These are phyloP conservation scores for Trametes punicea DNA, from an alignment of 768 basidiomycete genomes.

Conservation along the genomic window DNA sequence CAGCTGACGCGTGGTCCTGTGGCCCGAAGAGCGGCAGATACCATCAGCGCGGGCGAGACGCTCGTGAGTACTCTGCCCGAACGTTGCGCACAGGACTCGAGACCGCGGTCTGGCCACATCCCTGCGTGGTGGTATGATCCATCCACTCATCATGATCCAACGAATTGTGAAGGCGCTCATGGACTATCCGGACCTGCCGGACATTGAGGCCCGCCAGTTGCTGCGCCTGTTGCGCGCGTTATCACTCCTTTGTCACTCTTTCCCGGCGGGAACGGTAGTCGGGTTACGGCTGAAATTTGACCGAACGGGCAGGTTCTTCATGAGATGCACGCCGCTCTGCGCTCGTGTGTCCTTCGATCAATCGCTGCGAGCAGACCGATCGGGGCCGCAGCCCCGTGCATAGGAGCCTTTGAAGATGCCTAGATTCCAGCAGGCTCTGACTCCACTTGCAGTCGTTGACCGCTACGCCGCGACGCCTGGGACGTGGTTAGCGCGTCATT, in stretches of 20 bases:
- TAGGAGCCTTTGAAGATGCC: background rate
- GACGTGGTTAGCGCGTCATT: too few relatives aligned
- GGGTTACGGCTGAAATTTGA: background rate
- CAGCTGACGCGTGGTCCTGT: background rate
- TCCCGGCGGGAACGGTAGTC: too few relatives aligned
- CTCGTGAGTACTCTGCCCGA: background rate
- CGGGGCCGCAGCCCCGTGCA: background rate
- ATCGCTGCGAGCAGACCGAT: background rate
- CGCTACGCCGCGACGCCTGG: background rate
- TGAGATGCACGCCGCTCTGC: background rate
- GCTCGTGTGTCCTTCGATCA: background rate
- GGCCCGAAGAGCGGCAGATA: background rate
- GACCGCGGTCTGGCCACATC: background rate
- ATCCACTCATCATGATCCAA: background rate
- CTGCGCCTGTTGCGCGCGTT: background rate
- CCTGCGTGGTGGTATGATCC: background rate
- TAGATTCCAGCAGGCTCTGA: slow-evolving; percentile 7
- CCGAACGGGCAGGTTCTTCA: background rate
- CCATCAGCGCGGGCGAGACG: background rate
- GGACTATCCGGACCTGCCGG: slow-evolving; percentile 1
- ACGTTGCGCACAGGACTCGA: slow-evolving; percentile 2
- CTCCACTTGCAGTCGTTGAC: background rate
- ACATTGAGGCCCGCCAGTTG: background rate
- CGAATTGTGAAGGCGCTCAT: background rate
- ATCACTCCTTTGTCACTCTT: too few relatives aligned